A percentile compares a stretch with the other conserved stretches of the same genome.
These are phyloP conservation scores for Elsinoe australis DNA, from an alignment of 2,329 filamentous ascomycete genomes.

Conservation along the genomic window DNA sequence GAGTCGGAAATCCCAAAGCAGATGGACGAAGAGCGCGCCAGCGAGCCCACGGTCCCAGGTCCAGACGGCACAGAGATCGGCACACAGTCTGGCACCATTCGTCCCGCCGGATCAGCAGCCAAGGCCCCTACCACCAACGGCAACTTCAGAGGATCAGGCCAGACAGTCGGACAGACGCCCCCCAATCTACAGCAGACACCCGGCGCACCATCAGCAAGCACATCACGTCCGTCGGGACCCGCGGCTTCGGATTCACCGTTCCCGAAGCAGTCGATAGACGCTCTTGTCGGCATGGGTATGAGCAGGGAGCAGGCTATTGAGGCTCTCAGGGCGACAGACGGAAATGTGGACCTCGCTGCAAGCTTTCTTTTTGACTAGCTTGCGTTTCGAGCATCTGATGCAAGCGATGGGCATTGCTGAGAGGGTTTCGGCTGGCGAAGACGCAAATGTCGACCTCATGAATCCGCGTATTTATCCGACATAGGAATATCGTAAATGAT, in stretches of 20 bases:
- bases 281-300: constrained; percentile 71
- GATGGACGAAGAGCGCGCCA: constrained; percentile 59
- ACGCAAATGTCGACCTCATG: no score
- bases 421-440: no score
- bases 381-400: no score
- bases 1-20: constrained; percentile 92
- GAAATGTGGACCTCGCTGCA: constrained; percentile 83
- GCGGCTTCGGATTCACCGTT: constrained; percentile 30
- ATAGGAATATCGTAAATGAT: no score
- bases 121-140: constrained; percentile 24
- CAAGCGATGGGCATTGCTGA: no score
- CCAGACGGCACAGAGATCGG: constrained; percentile 86
- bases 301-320: constrained; percentile 66
- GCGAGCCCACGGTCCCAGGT: constrained; percentile 77
- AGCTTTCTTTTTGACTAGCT: constrained; percentile 56
- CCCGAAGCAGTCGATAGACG: constrained; percentile 62
- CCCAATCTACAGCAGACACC: constrained; percentile 18
- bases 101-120: constrained; percentile 40
- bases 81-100: constrained; percentile 69
- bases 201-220: constrained; percentile 13
- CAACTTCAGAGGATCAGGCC: constrained; percentile 29
- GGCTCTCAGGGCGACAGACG: constrained; percentile 72
- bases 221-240: constrained; percentile 19
- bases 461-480: no score
- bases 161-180: constrained; percentile 25